These are phyloP conservation scores for Morella rubra DNA, from an alignment of 306 rosid genomes.

Conservation along the genomic window DNA sequence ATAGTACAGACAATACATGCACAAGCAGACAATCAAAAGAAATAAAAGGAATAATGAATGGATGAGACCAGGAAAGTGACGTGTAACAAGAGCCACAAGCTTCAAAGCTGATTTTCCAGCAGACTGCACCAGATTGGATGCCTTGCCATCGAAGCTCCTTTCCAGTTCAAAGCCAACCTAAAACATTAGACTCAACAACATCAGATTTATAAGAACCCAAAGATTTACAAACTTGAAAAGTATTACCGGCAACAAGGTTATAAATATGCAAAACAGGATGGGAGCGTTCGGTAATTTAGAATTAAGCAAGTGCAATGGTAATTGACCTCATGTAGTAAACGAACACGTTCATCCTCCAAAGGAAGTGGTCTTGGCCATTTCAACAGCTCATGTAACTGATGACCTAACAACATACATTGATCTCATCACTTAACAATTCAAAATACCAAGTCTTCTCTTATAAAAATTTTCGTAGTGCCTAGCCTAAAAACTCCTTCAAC, in stretches of 20 bases:
- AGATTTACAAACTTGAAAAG: constrained; percentile 7
- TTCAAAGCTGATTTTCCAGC: constrained; percentile 88
- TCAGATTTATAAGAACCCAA: constrained; percentile 7
- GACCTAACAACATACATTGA: constrained; percentile 51
- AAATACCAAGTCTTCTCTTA: constrained; percentile 6
- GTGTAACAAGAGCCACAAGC: constrained; percentile 81
- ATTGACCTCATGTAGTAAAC: constrained; percentile 87
- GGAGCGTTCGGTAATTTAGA: constrained; percentile 7
- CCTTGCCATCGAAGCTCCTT: constrained; percentile 75
- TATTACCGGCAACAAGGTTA: background rate
- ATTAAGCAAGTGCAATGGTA: constrained; percentile 1
- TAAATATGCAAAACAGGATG: background rate
- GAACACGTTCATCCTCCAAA: constrained; percentile 89
- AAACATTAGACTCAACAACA: constrained; percentile 6
- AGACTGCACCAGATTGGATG: constrained; percentile 70
- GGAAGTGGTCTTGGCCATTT: constrained; percentile 96
- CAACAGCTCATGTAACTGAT: constrained; percentile 71
- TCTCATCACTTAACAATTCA: constrained; percentile 17
- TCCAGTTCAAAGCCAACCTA: constrained; percentile 75
- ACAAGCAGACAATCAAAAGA: no score
- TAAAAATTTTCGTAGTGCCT: constrained; percentile 12
- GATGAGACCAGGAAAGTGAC: constrained; percentile 89
- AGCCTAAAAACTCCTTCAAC: constrained; percentile 1
- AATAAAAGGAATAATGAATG: background rate
- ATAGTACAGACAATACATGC: background rate